Base-by-base conservation (phyloP, 2,329 filamentous ascomycete genomes). In the Grosmannia clavigera region DNA sequence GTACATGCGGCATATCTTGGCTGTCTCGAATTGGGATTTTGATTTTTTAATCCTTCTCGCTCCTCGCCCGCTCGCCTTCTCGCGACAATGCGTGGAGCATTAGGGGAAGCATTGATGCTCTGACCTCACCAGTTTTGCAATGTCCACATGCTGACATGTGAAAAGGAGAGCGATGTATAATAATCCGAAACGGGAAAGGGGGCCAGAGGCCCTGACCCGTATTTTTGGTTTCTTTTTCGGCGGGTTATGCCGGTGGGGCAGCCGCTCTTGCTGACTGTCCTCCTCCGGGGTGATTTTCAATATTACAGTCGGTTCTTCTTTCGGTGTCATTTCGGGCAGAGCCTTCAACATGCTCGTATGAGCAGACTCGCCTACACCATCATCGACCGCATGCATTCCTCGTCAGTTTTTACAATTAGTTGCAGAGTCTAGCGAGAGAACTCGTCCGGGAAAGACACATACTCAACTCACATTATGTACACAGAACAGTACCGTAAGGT, bases 281-380 rank as follows among this genome's bases (percentile, higher is more conserved):
- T 48, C 29, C 11, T 48, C 25, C 38, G n/a, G 7, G 7, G 43
- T n/a, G 51, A 22, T 29, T 31, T 35, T 33, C 22, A 27, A 10
- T 22, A 46, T 1, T 22, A 22, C 22, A n/a, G 27, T 48, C 55
- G 55, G 55, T 48, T 57, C 31, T 40, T 52, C 33, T 38, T 58
- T 58, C 57, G 57, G 57, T 52, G 46, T 52, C 57, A 58, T 58
- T 58, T 58, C 57, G 57, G 57, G 16, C 35, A 5, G 22, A 22
- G 46, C 12, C 29, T 19, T 52, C 5, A 14, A 52, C 29, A 12
- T 38, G n/a, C 19, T n/a, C 50, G 22, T 31, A 29, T 19, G 27
- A 52, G 25, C 50, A 46, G 19, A 51, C 16, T 9, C 25, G 50
- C 14, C 50, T 14, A 52, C 25, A 31, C 31, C 12, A 52, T n/a